Evolutionary conservation across 805 yeast species (phyloP).

Genomic region (Nadsonia fulvescens): DNA sequence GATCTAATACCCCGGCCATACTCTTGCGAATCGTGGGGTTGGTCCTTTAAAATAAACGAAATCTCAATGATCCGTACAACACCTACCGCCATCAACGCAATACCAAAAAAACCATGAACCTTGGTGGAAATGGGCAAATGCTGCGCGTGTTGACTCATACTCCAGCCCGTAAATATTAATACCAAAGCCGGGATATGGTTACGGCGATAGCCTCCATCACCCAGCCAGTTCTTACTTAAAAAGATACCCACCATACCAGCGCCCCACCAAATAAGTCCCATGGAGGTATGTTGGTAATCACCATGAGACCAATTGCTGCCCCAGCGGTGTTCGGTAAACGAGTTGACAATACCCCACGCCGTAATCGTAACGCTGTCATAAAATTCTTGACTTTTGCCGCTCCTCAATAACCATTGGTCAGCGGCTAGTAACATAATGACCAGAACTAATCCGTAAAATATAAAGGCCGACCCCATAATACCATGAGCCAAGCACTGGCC

Average conservation of each 20-base stretch:
- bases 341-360: constrained; percentile 81
- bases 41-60: constrained; percentile 52
- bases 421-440: constrained; percentile 51
- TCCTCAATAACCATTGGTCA: constrained; percentile 30
- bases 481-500: constrained; percentile 97
- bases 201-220: constrained; percentile 27
- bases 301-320: constrained; percentile 87
- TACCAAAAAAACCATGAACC: constrained; percentile 77
- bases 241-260: constrained; percentile 79
- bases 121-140: constrained; percentile 59
- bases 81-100: constrained; percentile 66
- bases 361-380: constrained; percentile 70
- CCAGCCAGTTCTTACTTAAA: constrained; percentile 36
- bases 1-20: constrained; percentile 30
- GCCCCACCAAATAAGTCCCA: constrained; percentile 96
- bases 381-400: constrained; percentile 56
- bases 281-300: constrained; percentile 85
- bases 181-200: constrained; percentile 68
- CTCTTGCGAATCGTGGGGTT: constrained; percentile 8
- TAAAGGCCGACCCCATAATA: constrained; percentile 84
- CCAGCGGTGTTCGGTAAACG: constrained; percentile 96
- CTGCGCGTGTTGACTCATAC: constrained; percentile 85
- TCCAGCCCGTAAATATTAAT: constrained; percentile 78
- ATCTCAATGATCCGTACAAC: constrained; percentile 61
- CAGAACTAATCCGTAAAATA: constrained; percentile 60